Evolutionary conservation across 2,329 filamentous ascomycete genomes (phyloP), one percentile per base, ranked within the genome.

Genomic region (Cercospora zeina): DNA sequence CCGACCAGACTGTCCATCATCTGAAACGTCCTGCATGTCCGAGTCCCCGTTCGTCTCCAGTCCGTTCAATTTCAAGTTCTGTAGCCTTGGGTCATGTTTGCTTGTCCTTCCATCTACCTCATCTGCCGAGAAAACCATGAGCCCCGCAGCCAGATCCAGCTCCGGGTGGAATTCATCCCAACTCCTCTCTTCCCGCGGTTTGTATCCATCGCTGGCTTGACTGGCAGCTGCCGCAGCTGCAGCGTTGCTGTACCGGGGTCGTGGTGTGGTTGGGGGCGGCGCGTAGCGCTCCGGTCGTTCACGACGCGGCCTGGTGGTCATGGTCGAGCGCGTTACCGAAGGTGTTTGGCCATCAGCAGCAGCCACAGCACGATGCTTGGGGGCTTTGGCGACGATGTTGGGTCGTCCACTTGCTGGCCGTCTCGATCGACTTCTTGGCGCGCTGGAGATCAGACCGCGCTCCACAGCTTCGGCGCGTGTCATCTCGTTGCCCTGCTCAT

Each of bases 141-240:
- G 89, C 3, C 85, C 85, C 11, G 84, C 84, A 61, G 96, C 91
- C 54, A 97, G 92, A 78, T 97, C 93, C 57, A 99, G 85, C 71
- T 97, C 91, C 0, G 91, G 92, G 76, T 99, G 95, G 67, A 97
- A 97, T 75, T 99, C 95, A 72, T 97, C 93, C 92, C 93, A 99
- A 57, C 91, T 91, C 65, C 93, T 87, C 79, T 99, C 95, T 78
- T 99, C 95, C 72, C 95, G 85, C 33, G 95, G 95, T 75, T 99
- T 99, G 78, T 97, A 97, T 55, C 93, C 93, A 79, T 97, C 95
- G 71, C 87, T 93, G 73, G 96, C 92, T 69, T 91, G 90, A 62
- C 95, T 89, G 3, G 90, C 89, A 5, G 91, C 92, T 55, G 93
- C 91, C 24, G 93, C 90, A 30, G 92, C 92, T 11, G 93, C 91